Conservation (phyloP, 805 yeast genomes). For the Saccharomycopsis sp. region DNA sequence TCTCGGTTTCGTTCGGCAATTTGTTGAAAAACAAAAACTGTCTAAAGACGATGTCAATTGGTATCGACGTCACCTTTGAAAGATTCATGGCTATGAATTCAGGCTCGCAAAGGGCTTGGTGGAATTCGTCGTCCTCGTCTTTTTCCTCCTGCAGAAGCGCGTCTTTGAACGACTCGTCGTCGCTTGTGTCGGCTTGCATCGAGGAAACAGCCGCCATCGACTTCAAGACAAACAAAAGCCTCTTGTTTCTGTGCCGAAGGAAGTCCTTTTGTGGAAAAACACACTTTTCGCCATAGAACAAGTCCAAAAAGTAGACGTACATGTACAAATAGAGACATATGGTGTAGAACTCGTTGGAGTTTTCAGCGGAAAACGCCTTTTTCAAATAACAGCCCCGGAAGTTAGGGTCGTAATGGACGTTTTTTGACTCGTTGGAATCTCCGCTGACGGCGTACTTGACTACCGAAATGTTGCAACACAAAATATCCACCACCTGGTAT, state of each 20-base stretch:
- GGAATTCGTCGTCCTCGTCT: background rate
- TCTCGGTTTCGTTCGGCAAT: slow-evolving; percentile 68
- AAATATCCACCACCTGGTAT: slow-evolving; percentile 17
- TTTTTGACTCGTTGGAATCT: background rate
- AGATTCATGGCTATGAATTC: slow-evolving; percentile 4
- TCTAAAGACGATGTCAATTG: slow-evolving; percentile 61
- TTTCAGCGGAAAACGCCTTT: background rate
- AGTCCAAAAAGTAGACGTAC: slow-evolving; percentile 13
- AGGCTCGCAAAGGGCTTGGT: background rate
- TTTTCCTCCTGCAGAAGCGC: background rate
- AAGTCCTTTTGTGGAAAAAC: background rate
- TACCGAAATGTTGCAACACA: slow-evolving; percentile 13
- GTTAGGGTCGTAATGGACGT: background rate
- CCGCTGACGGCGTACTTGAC: background rate
- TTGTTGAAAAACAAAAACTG: slow-evolving; percentile 50
- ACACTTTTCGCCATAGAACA: slow-evolving; percentile 8
- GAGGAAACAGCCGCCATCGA: background rate
- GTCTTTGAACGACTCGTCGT: background rate
- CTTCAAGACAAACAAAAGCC: background rate
- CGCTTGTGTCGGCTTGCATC: too few species aligned
- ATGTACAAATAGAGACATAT: slow-evolving; percentile 15
- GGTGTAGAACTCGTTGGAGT: slow-evolving; percentile 12
- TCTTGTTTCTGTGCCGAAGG: background rate
- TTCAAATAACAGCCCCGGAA: background rate
- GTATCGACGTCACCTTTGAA: slow-evolving; percentile 24